A percentile compares a stretch with the other conserved stretches of the same genome.
Conservation (phyloP, 2,329 filamentous ascomycete genomes). For the Botryotinia globosa region DNA sequence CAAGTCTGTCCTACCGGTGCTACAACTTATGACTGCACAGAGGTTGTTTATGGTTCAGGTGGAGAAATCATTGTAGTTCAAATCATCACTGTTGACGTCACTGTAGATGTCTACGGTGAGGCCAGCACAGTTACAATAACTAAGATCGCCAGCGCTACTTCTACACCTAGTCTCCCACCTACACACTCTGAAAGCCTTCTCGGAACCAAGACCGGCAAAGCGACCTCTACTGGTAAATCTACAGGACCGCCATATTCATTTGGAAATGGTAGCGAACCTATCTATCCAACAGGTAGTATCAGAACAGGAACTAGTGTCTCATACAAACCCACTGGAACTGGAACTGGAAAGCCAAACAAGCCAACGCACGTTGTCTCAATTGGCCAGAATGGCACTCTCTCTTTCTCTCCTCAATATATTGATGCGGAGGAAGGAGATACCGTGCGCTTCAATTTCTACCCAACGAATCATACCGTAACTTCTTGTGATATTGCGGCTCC, state of each 20-base stretch:
- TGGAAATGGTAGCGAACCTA: conserved; percentile 6
- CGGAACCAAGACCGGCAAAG: neutral
- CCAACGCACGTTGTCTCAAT: conserved; percentile 22
- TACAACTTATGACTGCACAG: conserved; percentile 15
- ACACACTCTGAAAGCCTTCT: neutral
- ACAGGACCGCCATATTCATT: conserved; percentile 3
- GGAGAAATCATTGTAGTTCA: conserved; percentile 16
- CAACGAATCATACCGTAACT: conserved; percentile 22
- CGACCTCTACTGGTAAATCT: neutral
- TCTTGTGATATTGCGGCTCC: conserved; percentile 19
- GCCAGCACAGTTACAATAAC: conserved; percentile 16
- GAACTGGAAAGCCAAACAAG: neutral
- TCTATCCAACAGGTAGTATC: neutral
- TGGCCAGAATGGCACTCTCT: conserved; percentile 21
- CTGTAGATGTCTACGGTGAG: conserved; percentile 6
- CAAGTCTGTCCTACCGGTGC: conserved; percentile 19
- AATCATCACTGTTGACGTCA: conserved; percentile 20
- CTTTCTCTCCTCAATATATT: conserved; percentile 19
- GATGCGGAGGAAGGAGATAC: conserved; percentile 22
- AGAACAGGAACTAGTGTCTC: neutral
- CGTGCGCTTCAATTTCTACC: conserved; percentile 21
- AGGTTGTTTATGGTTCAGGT: conserved; percentile 12
- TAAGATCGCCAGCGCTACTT: conserved; percentile 13
- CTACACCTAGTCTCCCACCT: conserved; percentile 15
- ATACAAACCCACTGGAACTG: conserved; percentile 13